Conservation (phyloP, 345 rosid genomes). For the Euphorbia pulcherrima region DNA sequence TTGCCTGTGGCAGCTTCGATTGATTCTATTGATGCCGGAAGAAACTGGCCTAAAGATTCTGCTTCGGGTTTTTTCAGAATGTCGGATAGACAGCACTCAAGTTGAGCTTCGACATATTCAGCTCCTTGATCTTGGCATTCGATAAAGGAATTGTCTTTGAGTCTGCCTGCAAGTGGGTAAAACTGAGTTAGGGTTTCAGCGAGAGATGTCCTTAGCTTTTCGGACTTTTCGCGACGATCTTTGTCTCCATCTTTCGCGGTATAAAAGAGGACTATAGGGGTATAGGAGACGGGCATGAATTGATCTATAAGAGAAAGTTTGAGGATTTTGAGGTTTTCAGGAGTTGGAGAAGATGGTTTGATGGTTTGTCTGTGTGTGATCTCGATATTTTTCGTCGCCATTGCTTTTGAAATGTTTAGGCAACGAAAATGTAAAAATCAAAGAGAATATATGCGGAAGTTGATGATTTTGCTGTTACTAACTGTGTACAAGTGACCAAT, state of each 20-base stretch:
- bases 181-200: conserved; percentile 6
- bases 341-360: conserved; percentile 11
- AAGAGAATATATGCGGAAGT: too few relatives aligned
- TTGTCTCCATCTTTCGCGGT: not conserved
- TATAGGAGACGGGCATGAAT: not conserved
- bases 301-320: conserved; percentile 11
- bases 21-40: conserved; percentile 19
- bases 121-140: conserved; percentile 46
- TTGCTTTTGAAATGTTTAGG: not conserved
- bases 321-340: not conserved
- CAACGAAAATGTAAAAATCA: too few relatives aligned
- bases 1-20: conserved; percentile 1
- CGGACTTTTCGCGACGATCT: not conserved
- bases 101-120: conserved; percentile 28
- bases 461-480: too few relatives aligned
- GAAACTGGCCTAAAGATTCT: conserved; percentile 11
- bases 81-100: conserved; percentile 21
- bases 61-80: conserved; percentile 24
- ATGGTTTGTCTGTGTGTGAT: conserved; percentile 1
- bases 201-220: not conserved
- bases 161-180: conserved; percentile 12
- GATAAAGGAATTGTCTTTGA: conserved; percentile 7
- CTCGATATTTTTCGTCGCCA: not conserved
- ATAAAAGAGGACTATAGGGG: conserved; percentile 2
- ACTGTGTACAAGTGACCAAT: too few relatives aligned